These are phyloP conservation scores for Aspergillus biplanus DNA, from an alignment of 495 filamentous ascomycete species.

Conservation along the genomic window DNA sequence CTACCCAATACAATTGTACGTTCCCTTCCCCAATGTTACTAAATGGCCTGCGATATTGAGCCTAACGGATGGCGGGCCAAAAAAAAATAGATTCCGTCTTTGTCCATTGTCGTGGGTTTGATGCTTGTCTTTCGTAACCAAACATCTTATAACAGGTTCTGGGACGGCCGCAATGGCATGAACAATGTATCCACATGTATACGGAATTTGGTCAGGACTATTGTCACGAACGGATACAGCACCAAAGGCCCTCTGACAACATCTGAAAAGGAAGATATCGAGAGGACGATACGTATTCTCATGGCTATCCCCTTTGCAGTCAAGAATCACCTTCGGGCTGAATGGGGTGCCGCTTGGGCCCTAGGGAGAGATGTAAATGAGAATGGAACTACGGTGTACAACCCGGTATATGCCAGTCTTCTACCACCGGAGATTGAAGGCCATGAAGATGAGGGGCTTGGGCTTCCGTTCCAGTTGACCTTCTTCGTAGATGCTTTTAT, in stretches of 20 bases:
- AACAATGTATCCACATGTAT: slow-evolving; percentile 61
- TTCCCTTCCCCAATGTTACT: background rate
- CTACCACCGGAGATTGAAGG: slow-evolving; percentile 62
- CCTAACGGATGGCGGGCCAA: background rate
- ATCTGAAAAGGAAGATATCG: slow-evolving; percentile 62
- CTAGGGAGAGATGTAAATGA: slow-evolving; percentile 46
- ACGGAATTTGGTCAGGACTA: slow-evolving; percentile 65
- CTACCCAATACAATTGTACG: slow-evolving; percentile 67
- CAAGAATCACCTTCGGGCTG: slow-evolving; percentile 75
- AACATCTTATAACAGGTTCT: slow-evolving; percentile 73
- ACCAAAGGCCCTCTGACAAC: slow-evolving; percentile 29
- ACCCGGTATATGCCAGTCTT: slow-evolving; percentile 63
- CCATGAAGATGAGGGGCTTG: slow-evolving; percentile 66
- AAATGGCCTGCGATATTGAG: background rate
- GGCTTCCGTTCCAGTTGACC: slow-evolving; percentile 66
- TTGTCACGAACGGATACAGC: slow-evolving; percentile 51
- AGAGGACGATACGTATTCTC: slow-evolving; percentile 60
- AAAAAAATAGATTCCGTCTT: slow-evolving; percentile 62
- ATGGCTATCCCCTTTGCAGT: slow-evolving; percentile 75
- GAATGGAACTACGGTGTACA: slow-evolving; percentile 51
- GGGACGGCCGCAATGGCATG: slow-evolving; percentile 67
- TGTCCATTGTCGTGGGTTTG: slow-evolving; percentile 78
- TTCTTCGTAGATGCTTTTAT: slow-evolving; percentile 73
- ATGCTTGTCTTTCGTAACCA: slow-evolving; percentile 82
- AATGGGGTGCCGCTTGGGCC: slow-evolving; percentile 64